Evolutionary conservation across 2,329 filamentous ascomycete genomes (phyloP).

Genomic region (Periconia sp.): DNA sequence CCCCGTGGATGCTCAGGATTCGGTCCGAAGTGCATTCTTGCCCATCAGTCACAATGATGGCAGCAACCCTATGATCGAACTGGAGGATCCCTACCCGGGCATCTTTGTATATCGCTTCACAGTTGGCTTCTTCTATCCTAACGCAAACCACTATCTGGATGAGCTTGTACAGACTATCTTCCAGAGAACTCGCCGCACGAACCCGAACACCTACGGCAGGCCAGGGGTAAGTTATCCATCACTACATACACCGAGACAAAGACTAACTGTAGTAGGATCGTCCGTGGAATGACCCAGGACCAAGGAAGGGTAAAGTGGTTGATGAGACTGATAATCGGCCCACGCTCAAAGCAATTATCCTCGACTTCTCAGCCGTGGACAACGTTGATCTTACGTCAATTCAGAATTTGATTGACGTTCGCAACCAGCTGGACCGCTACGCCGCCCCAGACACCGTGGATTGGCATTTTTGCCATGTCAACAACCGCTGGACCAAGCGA

Average conservation of each 20-base stretch:
- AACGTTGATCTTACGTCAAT: constrained; percentile 92
- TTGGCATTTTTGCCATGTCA: constrained; percentile 93
- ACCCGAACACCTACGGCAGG: constrained; percentile 61
- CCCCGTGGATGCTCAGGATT: constrained; percentile 39
- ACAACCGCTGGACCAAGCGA: constrained; percentile 92
- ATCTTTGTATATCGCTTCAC: constrained; percentile 97
- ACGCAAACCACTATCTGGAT: constrained; percentile 86
- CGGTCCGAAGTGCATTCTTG: constrained; percentile 77
- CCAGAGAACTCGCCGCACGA: constrained; percentile 73
- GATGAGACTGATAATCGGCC: constrained; percentile 57
- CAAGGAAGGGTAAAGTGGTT: constrained; percentile 57
- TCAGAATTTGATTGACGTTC: constrained; percentile 90
- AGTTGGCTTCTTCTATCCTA: constrained; percentile 96
- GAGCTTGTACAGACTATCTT: constrained; percentile 54
- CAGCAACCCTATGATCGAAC: constrained; percentile 78
- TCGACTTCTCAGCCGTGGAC: constrained; percentile 94
- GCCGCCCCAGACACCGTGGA: constrained; percentile 80
- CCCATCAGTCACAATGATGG: constrained; percentile 86
- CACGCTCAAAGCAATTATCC: constrained; percentile 80
- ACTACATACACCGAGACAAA: not conserved
- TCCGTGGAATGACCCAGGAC: constrained; percentile 94
- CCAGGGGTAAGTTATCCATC: constrained; percentile 38
- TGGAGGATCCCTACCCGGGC: constrained; percentile 82
- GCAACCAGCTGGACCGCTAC: constrained; percentile 93
- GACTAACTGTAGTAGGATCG: constrained; percentile 59